Evolutionary conservation across 306 rosid genomes (phyloP).

Genomic region (Malus orientalis): DNA sequence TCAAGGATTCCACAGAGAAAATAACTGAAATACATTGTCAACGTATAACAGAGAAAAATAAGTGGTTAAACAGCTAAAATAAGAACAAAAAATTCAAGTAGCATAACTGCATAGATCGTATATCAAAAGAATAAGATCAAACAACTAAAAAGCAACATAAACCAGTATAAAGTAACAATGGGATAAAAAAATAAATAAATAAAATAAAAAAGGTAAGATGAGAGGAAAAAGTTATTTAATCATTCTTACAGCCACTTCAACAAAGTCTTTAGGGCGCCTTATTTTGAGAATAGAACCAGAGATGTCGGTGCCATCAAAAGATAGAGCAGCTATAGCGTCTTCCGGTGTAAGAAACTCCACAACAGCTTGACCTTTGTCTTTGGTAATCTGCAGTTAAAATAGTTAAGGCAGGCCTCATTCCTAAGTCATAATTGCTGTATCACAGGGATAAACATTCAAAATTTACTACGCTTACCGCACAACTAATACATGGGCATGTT

Average conservation of each 20-base stretch:
- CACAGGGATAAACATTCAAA: slow-evolving; percentile 2
- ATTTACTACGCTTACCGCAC: slow-evolving; percentile 53
- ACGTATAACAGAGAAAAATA: not conserved
- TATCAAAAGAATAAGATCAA: not conserved
- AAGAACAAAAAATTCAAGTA: not conserved
- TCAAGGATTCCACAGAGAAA: not conserved
- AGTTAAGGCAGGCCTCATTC: slow-evolving; percentile 15
- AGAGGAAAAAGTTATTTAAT: slow-evolving; percentile 14
- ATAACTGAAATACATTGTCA: not conserved
- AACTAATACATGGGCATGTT: slow-evolving; percentile 77
- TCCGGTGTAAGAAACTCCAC: slow-evolving; percentile 89
- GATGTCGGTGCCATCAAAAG: slow-evolving; percentile 67
- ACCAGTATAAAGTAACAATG: not conserved
- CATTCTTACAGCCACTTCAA: slow-evolving; percentile 80
- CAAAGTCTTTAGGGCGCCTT: slow-evolving; percentile 85
- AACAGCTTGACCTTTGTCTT: slow-evolving; percentile 78
- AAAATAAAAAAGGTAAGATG: not conserved
- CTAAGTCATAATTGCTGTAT: not conserved
- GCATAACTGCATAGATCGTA: not conserved
- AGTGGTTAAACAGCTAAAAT: not conserved
- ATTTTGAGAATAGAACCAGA: slow-evolving; percentile 65
- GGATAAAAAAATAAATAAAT: not conserved
- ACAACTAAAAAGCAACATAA: slow-evolving; percentile 1
- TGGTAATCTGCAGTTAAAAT: slow-evolving; percentile 58
- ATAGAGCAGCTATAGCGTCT: slow-evolving; percentile 84